Evolutionary conservation across 441 rosid genomes (phyloP).

Genomic region (Bocquillonia castaneifolia): DNA sequence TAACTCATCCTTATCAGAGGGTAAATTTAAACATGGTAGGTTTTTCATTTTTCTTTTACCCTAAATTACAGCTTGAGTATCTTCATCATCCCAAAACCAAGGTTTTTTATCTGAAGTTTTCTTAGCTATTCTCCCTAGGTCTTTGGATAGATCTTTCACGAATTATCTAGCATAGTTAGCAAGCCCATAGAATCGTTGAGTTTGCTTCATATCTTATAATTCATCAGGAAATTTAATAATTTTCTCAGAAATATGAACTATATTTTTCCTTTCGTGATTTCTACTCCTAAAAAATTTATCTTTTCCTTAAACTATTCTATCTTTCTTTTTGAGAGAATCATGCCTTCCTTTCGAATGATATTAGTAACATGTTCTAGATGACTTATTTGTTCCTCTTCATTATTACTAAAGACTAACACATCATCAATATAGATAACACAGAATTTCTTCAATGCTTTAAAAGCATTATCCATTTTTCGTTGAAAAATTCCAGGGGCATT

Average conservation of each 20-base stretch:
- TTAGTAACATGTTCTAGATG: background rate
- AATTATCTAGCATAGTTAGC: background rate
- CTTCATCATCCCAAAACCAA: background rate
- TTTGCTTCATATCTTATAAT: background rate
- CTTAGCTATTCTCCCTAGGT: background rate
- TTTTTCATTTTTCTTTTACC: background rate
- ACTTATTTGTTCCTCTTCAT: background rate
- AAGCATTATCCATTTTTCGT: background rate
- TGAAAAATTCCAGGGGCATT: background rate
- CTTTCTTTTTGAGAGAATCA: background rate
- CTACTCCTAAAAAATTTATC: background rate
- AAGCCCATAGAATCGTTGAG: background rate
- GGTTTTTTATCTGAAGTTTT: background rate
- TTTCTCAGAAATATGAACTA: background rate
- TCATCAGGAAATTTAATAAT: background rate
- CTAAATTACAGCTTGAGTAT: background rate
- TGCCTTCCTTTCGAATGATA: background rate
- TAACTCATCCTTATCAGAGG: background rate
- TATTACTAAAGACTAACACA: background rate
- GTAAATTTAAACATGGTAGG: background rate
- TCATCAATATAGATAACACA: too few species aligned
- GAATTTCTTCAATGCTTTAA: background rate
- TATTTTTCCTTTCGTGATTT: background rate
- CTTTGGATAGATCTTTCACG: background rate
- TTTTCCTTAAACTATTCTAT: background rate